Percentiles rank a stretch among this genome's conserved stretches.
Evolutionary conservation across 768 basidiomycete genomes (phyloP).

Genomic region (Podaxis sp.): DNA sequence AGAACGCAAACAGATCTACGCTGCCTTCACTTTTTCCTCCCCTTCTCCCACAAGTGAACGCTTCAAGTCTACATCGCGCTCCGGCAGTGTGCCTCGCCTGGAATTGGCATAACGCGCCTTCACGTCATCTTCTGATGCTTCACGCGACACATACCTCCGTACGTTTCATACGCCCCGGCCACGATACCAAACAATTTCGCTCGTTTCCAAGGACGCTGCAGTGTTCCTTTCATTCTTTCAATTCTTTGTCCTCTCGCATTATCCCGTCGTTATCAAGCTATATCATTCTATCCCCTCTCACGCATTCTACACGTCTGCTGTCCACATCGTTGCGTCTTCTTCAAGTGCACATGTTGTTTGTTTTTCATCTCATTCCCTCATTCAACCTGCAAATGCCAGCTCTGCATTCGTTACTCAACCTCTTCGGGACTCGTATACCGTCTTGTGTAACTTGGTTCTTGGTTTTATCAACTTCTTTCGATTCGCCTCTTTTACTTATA

Average conservation of each 20-base stretch:
- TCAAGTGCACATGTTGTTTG: slow-evolving; percentile 16
- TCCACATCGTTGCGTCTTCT: slow-evolving; percentile 3
- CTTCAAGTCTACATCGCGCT: slow-evolving; percentile 38
- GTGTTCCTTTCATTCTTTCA: background rate
- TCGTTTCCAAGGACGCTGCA: background rate
- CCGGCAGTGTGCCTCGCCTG: slow-evolving; percentile 27
- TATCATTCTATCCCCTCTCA: background rate
- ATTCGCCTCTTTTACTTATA: slow-evolving; percentile 3
- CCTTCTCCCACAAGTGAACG: slow-evolving; percentile 63
- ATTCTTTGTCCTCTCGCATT: slow-evolving; percentile 2
- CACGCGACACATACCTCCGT: background rate
- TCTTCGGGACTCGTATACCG: slow-evolving; percentile 3
- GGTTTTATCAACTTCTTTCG: background rate
- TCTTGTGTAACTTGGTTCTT: slow-evolving; percentile 3
- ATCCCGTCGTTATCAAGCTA: background rate
- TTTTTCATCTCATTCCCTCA: background rate
- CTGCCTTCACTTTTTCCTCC: slow-evolving; percentile 77
- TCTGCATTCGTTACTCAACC: background rate
- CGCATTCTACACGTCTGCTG: slow-evolving; percentile 8
- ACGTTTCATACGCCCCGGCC: background rate
- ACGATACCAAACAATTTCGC: background rate
- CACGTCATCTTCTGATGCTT: background rate
- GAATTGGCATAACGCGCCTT: slow-evolving; percentile 6
- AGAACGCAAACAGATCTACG: slow-evolving; percentile 68
- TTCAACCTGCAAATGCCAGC: slow-evolving; percentile 3